Percentiles rank a stretch among this genome's conserved stretches.
These are phyloP conservation scores for Metrosideros polymorpha DNA, from an alignment of 441 rosid species.

Conservation along the genomic window DNA sequence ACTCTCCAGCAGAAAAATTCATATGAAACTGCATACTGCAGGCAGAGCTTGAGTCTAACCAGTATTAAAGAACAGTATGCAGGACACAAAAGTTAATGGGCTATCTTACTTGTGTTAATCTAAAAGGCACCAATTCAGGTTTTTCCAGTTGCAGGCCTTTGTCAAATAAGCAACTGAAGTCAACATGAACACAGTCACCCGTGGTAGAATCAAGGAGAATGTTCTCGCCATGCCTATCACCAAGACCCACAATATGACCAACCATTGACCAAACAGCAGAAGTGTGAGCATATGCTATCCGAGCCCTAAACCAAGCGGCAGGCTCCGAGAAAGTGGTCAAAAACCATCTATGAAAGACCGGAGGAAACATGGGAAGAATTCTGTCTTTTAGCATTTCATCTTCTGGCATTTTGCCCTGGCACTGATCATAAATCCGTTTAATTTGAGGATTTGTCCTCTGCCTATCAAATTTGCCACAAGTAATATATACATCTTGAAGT, in stretches of 20 bases:
- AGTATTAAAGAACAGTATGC: neutral
- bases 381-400: slow-evolving; percentile 88
- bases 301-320: slow-evolving; percentile 99
- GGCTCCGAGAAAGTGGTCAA: slow-evolving; percentile 97
- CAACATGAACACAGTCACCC: slow-evolving; percentile 98
- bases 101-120: slow-evolving; percentile 82
- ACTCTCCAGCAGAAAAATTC: neutral
- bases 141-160: slow-evolving; percentile 97
- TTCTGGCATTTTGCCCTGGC: slow-evolving; percentile 77
- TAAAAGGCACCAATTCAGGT: slow-evolving; percentile 99
- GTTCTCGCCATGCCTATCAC: slow-evolving; percentile 98
- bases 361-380: slow-evolving; percentile 97
- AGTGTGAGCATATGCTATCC: slow-evolving; percentile 96
- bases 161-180: slow-evolving; percentile 98
- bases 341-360: slow-evolving; percentile 97
- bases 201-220: slow-evolving; percentile 98
- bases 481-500: slow-evolving; percentile 80
- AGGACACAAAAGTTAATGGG: neutral
- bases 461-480: slow-evolving; percentile 83
- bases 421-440: slow-evolving; percentile 87
- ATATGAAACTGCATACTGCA: neutral
- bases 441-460: slow-evolving; percentile 92
- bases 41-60: neutral
- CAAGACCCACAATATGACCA: slow-evolving; percentile 98
- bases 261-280: slow-evolving; percentile 99